These are phyloP conservation scores for Bolboschoenoplectus hybrid DNA, from an alignment of 202 grass and related monocot genomes.

Conservation along the genomic window DNA sequence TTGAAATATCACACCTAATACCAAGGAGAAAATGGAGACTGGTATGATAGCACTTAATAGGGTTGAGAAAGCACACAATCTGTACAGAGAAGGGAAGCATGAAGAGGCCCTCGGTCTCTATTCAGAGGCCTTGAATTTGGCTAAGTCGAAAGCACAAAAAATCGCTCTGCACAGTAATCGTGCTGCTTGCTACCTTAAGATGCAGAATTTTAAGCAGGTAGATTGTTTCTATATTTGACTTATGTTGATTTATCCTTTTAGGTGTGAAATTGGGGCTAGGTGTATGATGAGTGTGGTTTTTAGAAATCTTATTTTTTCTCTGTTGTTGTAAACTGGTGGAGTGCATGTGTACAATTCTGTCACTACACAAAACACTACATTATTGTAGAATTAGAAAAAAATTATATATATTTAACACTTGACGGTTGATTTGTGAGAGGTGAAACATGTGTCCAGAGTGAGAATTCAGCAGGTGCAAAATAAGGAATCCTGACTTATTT, in stretches of 20 bases:
- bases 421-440: neutral
- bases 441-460: neutral
- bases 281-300: neutral
- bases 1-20: neutral
- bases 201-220: conserved; percentile 89
- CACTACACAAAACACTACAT: neutral
- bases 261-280: neutral
- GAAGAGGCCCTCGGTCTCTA: conserved; percentile 83
- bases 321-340: neutral
- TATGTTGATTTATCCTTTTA: neutral
- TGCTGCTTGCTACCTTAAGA: conserved; percentile 90
- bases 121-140: conserved; percentile 74
- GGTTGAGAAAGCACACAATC: conserved; percentile 82
- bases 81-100: conserved; percentile 86
- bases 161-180: conserved; percentile 97
- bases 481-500: neutral
- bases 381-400: neutral
- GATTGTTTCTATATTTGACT: neutral
- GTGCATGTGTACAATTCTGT: neutral
- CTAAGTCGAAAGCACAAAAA: conserved; percentile 68
- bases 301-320: neutral
- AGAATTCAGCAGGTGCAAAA: neutral
- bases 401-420: neutral
- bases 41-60: conserved; percentile 45
- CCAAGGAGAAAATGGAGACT: neutral